Evolutionary conservation across 2,329 filamentous ascomycete genomes (phyloP).

Genomic region (Fusarium sp.): DNA sequence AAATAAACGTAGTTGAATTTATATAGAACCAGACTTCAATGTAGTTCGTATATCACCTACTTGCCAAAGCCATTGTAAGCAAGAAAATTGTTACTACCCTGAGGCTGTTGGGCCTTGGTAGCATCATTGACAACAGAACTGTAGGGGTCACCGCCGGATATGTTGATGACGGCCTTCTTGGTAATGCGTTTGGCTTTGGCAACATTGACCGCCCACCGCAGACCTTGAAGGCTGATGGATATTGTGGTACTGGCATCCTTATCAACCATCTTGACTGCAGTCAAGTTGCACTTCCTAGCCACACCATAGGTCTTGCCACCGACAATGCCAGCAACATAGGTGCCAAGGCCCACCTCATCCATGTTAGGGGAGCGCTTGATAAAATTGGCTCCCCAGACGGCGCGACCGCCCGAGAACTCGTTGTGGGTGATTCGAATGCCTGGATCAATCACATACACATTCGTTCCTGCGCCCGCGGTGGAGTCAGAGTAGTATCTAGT

Average conservation of each 20-base stretch:
- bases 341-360: constrained; percentile 51
- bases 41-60: not conserved
- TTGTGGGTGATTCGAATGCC: constrained; percentile 58
- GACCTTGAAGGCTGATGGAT: constrained; percentile 36
- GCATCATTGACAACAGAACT: not conserved
- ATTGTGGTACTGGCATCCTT: constrained; percentile 9
- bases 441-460: constrained; percentile 61
- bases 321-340: constrained; percentile 52
- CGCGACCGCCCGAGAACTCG: constrained; percentile 47
- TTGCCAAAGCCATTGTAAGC: constrained; percentile 25
- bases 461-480: constrained; percentile 44
- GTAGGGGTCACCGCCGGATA: not conserved
- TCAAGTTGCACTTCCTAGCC: constrained; percentile 48
- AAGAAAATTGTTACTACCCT: not conserved
- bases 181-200: constrained; percentile 32
- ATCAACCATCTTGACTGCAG: constrained; percentile 52
- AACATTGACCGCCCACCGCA: constrained; percentile 52
- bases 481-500: constrained; percentile 47
- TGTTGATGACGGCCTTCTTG: constrained; percentile 16
- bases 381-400: constrained; percentile 49
- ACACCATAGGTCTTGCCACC: constrained; percentile 52
- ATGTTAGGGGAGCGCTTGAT: constrained; percentile 46
- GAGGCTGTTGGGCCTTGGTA: constrained; percentile 4
- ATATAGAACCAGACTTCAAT: no score
- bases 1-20: no score